Percentiles rank a stretch among this genome's conserved stretches.
These are phyloP conservation scores for Telopea speciosissima DNA, from an alignment of 177 flowering plant species.

Conservation along the genomic window DNA sequence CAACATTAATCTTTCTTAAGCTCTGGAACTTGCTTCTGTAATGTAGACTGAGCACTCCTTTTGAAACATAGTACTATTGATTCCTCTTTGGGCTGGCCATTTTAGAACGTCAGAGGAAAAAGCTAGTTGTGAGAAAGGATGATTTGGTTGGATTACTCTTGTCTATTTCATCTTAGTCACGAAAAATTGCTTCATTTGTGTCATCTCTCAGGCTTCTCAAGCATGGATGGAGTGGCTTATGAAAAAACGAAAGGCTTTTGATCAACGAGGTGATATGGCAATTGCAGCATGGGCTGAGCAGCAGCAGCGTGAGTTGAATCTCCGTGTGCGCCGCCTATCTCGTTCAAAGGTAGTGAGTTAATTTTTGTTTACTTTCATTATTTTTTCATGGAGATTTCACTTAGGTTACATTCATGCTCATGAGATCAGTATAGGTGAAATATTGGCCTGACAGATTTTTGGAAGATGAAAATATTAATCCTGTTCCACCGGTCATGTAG, in stretches of 20 bases:
- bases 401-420: neutral
- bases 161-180: neutral
- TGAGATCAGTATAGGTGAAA: too few species aligned
- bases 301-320: constrained; percentile 81
- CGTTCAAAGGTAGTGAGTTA: constrained; percentile 76
- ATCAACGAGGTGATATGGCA: constrained; percentile 98
- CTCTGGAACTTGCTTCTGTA: too few species aligned
- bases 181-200: neutral
- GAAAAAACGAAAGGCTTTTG: constrained; percentile 90
- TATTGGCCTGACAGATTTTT: too few species aligned
- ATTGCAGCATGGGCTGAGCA: constrained; percentile 97
- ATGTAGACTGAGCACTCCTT: too few species aligned
- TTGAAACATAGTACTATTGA: too few species aligned
- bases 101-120: too few species aligned
- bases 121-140: too few species aligned
- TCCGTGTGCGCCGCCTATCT: constrained; percentile 83
- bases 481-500: neutral
- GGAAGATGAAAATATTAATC: too few species aligned
- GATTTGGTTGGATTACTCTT: neutral
- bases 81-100: too few species aligned
- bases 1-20: too few species aligned
- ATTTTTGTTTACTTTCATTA: neutral
- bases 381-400: neutral
- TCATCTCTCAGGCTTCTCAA: constrained; percentile 70
- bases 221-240: constrained; percentile 99